Evolutionary conservation across 345 rosid species (phyloP), one percentile per base, ranked within the genome.

Genomic region (Aquilaria malaccensis): DNA sequence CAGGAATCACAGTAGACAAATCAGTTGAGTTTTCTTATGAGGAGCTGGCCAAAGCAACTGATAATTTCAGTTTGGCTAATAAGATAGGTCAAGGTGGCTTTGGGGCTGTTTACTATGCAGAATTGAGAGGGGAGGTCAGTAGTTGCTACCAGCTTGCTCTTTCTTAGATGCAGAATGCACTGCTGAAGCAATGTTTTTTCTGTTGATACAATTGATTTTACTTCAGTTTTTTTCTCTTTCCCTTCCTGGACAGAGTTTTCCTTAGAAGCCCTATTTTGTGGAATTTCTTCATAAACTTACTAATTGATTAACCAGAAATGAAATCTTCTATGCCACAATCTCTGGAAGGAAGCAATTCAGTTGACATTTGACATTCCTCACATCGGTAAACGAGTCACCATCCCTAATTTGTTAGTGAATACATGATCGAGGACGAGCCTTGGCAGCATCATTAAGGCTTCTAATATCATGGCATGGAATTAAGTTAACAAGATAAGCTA

Each of bases 71-170:
- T 72, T 30, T 86, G 77, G 83, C 97, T 51, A 86, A 81, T 71
- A 90, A 88, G 83, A 94, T 94, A 15, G 97, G 99, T 10, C 52
- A 83, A 76, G 97, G 99, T 66, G 97, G 99, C 69, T 94, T 89
- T 57, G 99, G 99, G 22, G 78, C 84, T 65, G 93, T 90, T 61
- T 94, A 83, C 79, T 86, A 84, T 70, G 99, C 99, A 50, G 89
- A 81, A 69, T 79, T 94, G 11, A 80, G 97, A 83, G 99, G 96
- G 73, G 95, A 94, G 90, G 98, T 90, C 60, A 45, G 89, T 64
- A 67, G 29, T 2, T 14, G 7, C 45, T 22, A 30, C 45, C 6
- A 10, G 11, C 32, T 50, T 31, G 43, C 64, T 37, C 55, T 51
- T 41, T 69, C 11, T 37, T 43, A 15, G 45, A 6, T 13, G 41